Evolutionary conservation across 352 stramenopile genomes (phyloP), one percentile per base, ranked within the genome.

Genomic region (Phytophthora niederhauseri): DNA sequence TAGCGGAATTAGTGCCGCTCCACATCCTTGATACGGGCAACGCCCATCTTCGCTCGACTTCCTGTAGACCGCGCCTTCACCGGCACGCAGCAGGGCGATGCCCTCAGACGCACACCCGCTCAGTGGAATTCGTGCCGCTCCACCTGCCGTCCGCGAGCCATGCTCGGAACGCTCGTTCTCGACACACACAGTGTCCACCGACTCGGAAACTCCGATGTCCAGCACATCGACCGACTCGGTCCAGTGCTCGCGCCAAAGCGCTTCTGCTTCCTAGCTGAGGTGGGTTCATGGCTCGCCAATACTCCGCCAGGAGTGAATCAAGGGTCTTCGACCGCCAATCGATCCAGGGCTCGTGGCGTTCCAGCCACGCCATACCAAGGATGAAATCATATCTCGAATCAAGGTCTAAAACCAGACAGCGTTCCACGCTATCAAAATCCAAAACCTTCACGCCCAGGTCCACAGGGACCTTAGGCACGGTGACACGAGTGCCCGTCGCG

Each of bases 371-470:
- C 6, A 34, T 34, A 34, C 28, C 28, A 65, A 64, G 46, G 55
- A 65, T 63, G 51, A 72, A 30, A 30, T 72, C 26, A 38, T 62
- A 72, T 41, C 64, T 72, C 50, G 41, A 48, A 63, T 66, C 38
- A 20, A 63, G 22, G 43, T 72, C 57, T 2, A 72, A 5, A 38
- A 63, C 31, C 19, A 62, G 15, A 62, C 50, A 62, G 57, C 51
- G 53, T 58, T 68, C 51, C 19, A 66, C 31, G 49, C 59, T 62
- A 52, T 62, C 20, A n/a, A 65, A 64, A 20, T 58, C 46, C 2
- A 52, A 30, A 19, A 57, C 30, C 19, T 58, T 66, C n/a, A 60
- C 49, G 6, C 19, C 24, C 17, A 66, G 12, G 49, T 54, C n/a
- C n/a, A 66, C 9, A 7, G 20, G 38, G 28, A 66, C 50, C 36